Evolutionary conservation across 1,284 basidiomycete species (phyloP).

Genomic region (Ustilago crameri): DNA sequence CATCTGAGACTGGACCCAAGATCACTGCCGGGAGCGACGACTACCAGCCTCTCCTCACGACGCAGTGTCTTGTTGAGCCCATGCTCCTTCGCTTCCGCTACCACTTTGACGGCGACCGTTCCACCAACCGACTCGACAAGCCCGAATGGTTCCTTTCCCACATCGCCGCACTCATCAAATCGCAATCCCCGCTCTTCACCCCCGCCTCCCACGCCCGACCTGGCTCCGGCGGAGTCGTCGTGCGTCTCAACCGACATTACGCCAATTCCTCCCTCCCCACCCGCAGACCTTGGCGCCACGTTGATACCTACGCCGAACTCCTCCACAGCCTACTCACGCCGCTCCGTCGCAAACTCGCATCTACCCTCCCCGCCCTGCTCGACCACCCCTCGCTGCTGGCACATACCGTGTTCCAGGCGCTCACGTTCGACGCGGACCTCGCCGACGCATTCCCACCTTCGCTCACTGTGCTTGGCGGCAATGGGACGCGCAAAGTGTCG

Average conservation of each 20-base stretch:
- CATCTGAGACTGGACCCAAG: neutral
- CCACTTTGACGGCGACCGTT: slow-evolving; percentile 87
- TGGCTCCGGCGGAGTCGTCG: slow-evolving; percentile 18
- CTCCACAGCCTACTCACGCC: slow-evolving; percentile 57
- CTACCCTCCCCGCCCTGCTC: slow-evolving; percentile 77
- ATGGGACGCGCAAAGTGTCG: slow-evolving; percentile 64
- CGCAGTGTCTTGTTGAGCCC: slow-evolving; percentile 86
- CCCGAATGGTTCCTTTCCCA: slow-evolving; percentile 98
- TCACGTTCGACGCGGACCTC: slow-evolving; percentile 85
- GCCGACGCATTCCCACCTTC: slow-evolving; percentile 67
- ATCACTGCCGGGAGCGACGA: slow-evolving; percentile 48
- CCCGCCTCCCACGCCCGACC: slow-evolving; percentile 63
- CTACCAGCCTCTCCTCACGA: slow-evolving; percentile 61
- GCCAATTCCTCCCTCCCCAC: slow-evolving; percentile 88
- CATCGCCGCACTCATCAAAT: slow-evolving; percentile 75
- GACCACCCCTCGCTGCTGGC: slow-evolving; percentile 85
- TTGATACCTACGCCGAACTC: slow-evolving; percentile 59
- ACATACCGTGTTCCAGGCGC: slow-evolving; percentile 91
- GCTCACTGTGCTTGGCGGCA: slow-evolving; percentile 42
- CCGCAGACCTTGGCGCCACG: slow-evolving; percentile 69
- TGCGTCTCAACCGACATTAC: slow-evolving; percentile 16
- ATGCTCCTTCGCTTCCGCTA: slow-evolving; percentile 90
- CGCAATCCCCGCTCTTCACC: slow-evolving; percentile 76
- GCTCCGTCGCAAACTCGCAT: slow-evolving; percentile 53
- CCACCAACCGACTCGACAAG: slow-evolving; percentile 92